Percentiles rank a stretch among this genome's conserved stretches.
Conservation (phyloP, 345 rosid species). For the Euphorbia lathyris region DNA sequence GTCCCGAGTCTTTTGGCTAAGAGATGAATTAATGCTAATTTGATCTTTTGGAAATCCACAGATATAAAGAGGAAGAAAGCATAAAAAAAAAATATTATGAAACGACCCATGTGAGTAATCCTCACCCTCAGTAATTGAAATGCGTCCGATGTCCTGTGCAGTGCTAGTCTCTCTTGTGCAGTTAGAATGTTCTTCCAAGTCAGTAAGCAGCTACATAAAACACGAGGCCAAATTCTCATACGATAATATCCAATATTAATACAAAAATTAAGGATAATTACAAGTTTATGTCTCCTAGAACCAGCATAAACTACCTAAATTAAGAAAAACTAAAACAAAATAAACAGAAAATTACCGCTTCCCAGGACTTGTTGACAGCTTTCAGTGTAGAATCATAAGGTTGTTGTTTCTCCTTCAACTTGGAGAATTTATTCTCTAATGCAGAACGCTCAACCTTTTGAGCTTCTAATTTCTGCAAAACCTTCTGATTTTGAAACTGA, state of each 20-base stretch:
- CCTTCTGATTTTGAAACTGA: slow-evolving; percentile 87
- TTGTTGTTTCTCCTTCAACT: slow-evolving; percentile 54
- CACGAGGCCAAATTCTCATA: slow-evolving; percentile 23
- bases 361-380: slow-evolving; percentile 66
- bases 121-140: slow-evolving; percentile 46
- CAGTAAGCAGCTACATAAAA: slow-evolving; percentile 52
- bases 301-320: background rate
- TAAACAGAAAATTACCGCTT: slow-evolving; percentile 40
- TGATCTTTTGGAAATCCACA: background rate
- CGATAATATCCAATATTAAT: slow-evolving; percentile 8
- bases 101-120: background rate
- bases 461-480: slow-evolving; percentile 71
- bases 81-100: slow-evolving; percentile 7
- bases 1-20: background rate
- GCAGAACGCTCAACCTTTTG: slow-evolving; percentile 71
- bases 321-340: background rate
- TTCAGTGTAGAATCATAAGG: slow-evolving; percentile 54
- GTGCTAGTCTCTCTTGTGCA: slow-evolving; percentile 42
- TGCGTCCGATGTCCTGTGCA: slow-evolving; percentile 26
- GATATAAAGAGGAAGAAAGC: background rate
- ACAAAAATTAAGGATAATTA: slow-evolving; percentile 7
- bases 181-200: slow-evolving; percentile 57
- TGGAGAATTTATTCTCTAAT: slow-evolving; percentile 56
- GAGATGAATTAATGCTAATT: background rate
- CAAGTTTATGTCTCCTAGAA: background rate